phyloP scores from a whole-genome alignment of 495 filamentous ascomycete species.

The Pyronema omphalodes region DNA sequence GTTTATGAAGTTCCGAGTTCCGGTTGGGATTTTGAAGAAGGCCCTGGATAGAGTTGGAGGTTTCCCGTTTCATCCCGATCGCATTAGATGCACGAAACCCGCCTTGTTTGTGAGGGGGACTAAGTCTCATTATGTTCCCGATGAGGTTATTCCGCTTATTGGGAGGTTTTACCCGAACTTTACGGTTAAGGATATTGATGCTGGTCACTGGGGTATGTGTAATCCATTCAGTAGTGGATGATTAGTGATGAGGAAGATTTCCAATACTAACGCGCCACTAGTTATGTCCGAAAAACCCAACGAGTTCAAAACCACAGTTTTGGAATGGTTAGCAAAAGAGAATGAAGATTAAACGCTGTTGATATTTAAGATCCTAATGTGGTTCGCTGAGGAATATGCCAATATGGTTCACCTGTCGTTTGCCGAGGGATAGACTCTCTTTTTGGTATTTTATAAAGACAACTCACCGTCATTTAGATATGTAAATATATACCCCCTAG shows the following conservation, averaged over 20 bases:
- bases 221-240: neutral
- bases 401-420: no score
- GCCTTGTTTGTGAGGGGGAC: constrained; percentile 74
- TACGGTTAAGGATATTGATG: constrained; percentile 58
- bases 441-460: no score
- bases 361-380: no score
- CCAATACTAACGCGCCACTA: constrained; percentile 5
- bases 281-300: constrained; percentile 84
- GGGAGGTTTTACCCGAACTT: constrained; percentile 82
- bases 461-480: no score
- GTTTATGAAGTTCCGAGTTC: constrained; percentile 39
- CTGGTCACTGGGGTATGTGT: constrained; percentile 57
- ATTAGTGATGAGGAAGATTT: no score
- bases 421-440: no score
- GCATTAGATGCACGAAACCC: constrained; percentile 48
- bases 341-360: neutral
- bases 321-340: neutral
- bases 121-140: constrained; percentile 64
- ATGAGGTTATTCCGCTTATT: constrained; percentile 72
- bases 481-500: no score
- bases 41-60: constrained; percentile 54
- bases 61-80: constrained; percentile 59
- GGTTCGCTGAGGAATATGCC: no score
- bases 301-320: constrained; percentile 58
- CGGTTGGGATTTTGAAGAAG: constrained; percentile 36